Evolutionary conservation across 306 rosid species (phyloP), one percentile per base, ranked within the genome.

Genomic region (Fragaria nilgerrensis): DNA sequence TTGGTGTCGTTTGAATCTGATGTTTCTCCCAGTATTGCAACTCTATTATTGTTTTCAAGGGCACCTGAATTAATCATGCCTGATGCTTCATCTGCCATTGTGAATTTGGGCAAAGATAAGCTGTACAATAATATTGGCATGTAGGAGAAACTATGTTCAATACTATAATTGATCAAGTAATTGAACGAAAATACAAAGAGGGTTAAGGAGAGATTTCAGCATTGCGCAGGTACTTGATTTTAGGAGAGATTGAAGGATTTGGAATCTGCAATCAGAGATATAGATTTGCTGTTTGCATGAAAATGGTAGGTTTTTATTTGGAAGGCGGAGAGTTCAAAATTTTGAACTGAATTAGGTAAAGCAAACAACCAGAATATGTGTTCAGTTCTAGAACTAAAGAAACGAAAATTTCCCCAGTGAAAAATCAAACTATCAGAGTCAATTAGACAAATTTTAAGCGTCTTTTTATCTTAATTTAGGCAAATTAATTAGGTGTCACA

Each of bases 401-500:
- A 73, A 71, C 62, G 20, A 70, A 48, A 76, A 23, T 63, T 37
- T 45, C 62, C 25, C 3, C 64, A 55, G 69, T 53, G 73, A 67
- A 66, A 72, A 68, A 20, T 37, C 19, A 19, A 3, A 43, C 45
- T 9, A 43, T 43, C 45, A 43, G 43, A 41, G 29, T 47, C 44
- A 37, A 78, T 52, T 78, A 75, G 84, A 69, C 62, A 78, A 84
- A 74, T 79, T 65, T 77, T 49, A 78, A 76, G 64, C 77, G 78
- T 45, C 55, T 15, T 67, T 39, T 68, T 56, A 39, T n/a, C 88
- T 90, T 77, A 84, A 78, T 87, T 82, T 87, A 84, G 91, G 50
- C 76, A 76, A 36, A 62, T 43, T 45, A 43, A 78, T 52, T 27
- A 23, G 75, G 59, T 29, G 22, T 70, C 48, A 6, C 76, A 17